Evolutionary conservation across 192 early-diverging fungal genomes (phyloP).

Genomic region (Chytriomyces confervae): DNA sequence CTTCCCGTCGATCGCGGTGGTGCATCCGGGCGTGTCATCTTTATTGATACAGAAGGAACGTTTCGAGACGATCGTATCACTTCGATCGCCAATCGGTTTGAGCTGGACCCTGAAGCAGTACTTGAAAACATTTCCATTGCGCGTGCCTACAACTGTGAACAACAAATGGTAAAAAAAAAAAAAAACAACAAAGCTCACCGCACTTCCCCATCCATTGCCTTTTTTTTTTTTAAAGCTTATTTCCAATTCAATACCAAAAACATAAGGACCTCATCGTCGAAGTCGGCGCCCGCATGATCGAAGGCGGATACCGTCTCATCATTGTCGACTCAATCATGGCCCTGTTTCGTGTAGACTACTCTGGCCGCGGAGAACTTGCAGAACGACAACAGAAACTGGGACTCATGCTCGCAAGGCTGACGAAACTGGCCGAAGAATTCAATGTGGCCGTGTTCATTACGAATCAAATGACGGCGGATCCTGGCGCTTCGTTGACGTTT

Average conservation of each 20-base stretch:
- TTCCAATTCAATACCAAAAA: not conserved
- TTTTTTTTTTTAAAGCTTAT: not conserved
- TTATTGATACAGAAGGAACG: constrained; percentile 74
- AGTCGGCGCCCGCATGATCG: constrained; percentile 73
- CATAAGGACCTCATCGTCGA: constrained; percentile 60
- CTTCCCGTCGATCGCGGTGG: constrained; percentile 76
- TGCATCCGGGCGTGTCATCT: constrained; percentile 72
- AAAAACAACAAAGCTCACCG: not conserved
- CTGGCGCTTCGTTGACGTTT: constrained; percentile 72
- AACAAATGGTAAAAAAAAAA: constrained; percentile 56
- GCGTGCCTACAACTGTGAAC: constrained; percentile 82
- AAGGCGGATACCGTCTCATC: constrained; percentile 57
- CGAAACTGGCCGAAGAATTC: constrained; percentile 82
- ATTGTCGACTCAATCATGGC: constrained; percentile 84
- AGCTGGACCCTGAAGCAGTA: constrained; percentile 57
- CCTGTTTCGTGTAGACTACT: constrained; percentile 81
- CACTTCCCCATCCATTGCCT: not conserved
- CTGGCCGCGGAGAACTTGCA: constrained; percentile 83
- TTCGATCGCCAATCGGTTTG: constrained; percentile 75
- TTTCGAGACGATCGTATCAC: constrained; percentile 83
- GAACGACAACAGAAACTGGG: constrained; percentile 85
- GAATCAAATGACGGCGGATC: constrained; percentile 68
- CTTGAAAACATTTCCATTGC: constrained; percentile 82
- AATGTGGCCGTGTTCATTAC: constrained; percentile 85
- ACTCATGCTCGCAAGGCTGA: constrained; percentile 72